These are phyloP conservation scores for Medakamo hakoo DNA, from an alignment of 139 green algal genomes.

Conservation along the genomic window DNA sequence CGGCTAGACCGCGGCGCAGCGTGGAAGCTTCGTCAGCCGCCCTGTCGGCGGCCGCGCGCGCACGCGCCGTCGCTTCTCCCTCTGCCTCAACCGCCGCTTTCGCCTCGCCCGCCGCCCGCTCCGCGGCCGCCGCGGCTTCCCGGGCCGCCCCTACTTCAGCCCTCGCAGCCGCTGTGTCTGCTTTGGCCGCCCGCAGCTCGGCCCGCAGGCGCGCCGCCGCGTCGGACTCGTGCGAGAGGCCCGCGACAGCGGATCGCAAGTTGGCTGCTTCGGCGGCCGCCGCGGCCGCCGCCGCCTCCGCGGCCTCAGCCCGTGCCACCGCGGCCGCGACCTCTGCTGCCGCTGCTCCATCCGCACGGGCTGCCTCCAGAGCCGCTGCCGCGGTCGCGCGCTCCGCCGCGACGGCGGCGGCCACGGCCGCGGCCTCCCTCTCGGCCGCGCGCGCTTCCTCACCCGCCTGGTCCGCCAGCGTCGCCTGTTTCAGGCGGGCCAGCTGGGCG, in stretches of 20 bases:
- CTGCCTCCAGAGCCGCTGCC: conserved; percentile 20
- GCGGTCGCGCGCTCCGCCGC: conserved; percentile 7
- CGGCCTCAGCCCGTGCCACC: too few relatives aligned
- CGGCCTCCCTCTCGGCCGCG: neutral
- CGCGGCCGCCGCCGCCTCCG: neutral
- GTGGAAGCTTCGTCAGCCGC: neutral
- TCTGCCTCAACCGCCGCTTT: neutral
- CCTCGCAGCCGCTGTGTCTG: neutral
- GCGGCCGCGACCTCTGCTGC: conserved; percentile 22
- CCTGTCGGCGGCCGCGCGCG: too few relatives aligned
- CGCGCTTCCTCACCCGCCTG: conserved; percentile 23
- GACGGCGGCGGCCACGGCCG: neutral
- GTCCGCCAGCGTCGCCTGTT: conserved; percentile 33
- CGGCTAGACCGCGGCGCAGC: neutral
- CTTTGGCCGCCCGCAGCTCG: conserved; percentile 7
- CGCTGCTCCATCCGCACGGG: too few relatives aligned
- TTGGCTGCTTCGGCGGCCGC: neutral
- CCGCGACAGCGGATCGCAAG: conserved; percentile 28
- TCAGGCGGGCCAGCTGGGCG: conserved; percentile 11
- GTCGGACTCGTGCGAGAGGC: conserved; percentile 41
- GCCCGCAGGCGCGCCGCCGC: conserved; percentile 24
- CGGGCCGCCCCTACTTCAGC: neutral
- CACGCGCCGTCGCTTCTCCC: neutral
- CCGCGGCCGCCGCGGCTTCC: too few relatives aligned
- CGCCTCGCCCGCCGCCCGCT: neutral